Evolutionary conservation across 352 stramenopile genomes (phyloP).

Genomic region (Globisporangium canariense): DNA sequence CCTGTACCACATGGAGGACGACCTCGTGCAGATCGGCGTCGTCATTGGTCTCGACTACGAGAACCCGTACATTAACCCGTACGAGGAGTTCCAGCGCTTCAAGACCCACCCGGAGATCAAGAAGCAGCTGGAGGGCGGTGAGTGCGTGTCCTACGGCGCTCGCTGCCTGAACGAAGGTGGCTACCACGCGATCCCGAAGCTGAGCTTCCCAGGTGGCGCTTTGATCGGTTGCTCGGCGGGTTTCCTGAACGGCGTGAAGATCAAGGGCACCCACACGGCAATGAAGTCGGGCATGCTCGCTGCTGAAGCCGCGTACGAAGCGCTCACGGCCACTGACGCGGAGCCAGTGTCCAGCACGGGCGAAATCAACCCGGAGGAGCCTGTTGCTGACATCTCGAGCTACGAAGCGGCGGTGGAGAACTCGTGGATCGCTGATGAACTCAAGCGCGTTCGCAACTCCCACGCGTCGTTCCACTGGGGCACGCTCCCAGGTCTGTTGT

Average conservation of each 20-base stretch:
- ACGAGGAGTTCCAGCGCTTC: conserved; percentile 99
- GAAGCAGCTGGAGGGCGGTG: conserved; percentile 93
- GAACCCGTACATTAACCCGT: conserved; percentile 98
- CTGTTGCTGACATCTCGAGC: conserved; percentile 61
- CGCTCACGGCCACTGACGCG: conserved; percentile 46
- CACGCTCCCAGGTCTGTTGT: conserved; percentile 89
- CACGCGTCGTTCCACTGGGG: conserved; percentile 97
- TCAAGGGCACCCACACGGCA: conserved; percentile 98
- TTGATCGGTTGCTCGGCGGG: conserved; percentile 97
- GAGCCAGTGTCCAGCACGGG: conserved; percentile 65
- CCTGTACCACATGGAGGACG: conserved; percentile 98
- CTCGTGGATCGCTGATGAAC: conserved; percentile 96
- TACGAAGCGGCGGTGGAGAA: conserved; percentile 89
- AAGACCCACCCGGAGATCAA: conserved; percentile 96
- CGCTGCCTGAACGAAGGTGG: conserved; percentile 94
- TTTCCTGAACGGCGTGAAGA: conserved; percentile 99
- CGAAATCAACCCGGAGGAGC: conserved; percentile 71
- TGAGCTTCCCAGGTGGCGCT: conserved; percentile 96
- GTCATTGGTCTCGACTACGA: conserved; percentile 99
- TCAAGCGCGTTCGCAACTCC: conserved; percentile 97
- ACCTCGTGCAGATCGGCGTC: conserved; percentile 93
- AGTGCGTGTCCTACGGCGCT: conserved; percentile 97
- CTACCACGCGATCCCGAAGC: conserved; percentile 97
- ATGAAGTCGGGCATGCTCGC: conserved; percentile 99
- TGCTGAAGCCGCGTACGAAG: conserved; percentile 94